A percentile compares a stretch with the other conserved stretches of the same genome.
phyloP scores from a whole-genome alignment of 2,329 filamentous ascomycete genomes.

The Triangularia setosa region DNA sequence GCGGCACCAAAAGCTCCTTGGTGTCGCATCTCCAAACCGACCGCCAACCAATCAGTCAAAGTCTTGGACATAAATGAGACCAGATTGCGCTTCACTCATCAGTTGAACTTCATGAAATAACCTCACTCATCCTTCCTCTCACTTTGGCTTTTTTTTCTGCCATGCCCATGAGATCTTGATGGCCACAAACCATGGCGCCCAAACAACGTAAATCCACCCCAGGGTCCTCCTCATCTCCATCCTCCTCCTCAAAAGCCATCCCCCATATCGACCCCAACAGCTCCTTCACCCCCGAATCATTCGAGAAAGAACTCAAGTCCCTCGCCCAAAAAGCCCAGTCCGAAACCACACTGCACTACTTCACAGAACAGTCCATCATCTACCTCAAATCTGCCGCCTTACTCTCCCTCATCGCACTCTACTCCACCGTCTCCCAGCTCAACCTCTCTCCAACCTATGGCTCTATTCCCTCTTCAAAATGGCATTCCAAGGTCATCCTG shows the following conservation, averaged over 20 bases:
- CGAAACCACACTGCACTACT: slow-evolving; percentile 33
- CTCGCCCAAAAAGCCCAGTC: slow-evolving; percentile 44
- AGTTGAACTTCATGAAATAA: background rate
- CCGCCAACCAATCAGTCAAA: slow-evolving; percentile 14
- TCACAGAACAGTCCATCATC: slow-evolving; percentile 36
- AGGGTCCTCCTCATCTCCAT: slow-evolving; percentile 7
- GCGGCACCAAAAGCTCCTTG: slow-evolving; percentile 12
- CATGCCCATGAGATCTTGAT: background rate
- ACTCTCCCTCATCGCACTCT: slow-evolving; percentile 56
- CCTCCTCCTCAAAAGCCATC: background rate
- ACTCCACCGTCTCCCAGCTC: slow-evolving; percentile 68
- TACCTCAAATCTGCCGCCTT: slow-evolving; percentile 43
- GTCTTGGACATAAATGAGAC: slow-evolving; percentile 21
- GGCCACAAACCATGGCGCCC: slow-evolving; percentile 29
- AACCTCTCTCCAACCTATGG: slow-evolving; percentile 86
- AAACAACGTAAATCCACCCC: slow-evolving; percentile 8
- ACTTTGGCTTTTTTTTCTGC: background rate
- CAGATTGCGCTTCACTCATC: slow-evolving; percentile 21
- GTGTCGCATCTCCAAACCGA: slow-evolving; percentile 23
- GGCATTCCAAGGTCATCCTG: slow-evolving; percentile 65
- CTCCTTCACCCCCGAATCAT: slow-evolving; percentile 47
- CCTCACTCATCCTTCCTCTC: background rate
- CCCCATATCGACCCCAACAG: slow-evolving; percentile 30
- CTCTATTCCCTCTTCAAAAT: slow-evolving; percentile 69
- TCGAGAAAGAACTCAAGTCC: slow-evolving; percentile 51